A percentile compares a stretch with the other conserved stretches of the same genome.
Evolutionary conservation across 2,329 filamentous ascomycete genomes (phyloP).

Genomic region (Epichloe brachyelytri): DNA sequence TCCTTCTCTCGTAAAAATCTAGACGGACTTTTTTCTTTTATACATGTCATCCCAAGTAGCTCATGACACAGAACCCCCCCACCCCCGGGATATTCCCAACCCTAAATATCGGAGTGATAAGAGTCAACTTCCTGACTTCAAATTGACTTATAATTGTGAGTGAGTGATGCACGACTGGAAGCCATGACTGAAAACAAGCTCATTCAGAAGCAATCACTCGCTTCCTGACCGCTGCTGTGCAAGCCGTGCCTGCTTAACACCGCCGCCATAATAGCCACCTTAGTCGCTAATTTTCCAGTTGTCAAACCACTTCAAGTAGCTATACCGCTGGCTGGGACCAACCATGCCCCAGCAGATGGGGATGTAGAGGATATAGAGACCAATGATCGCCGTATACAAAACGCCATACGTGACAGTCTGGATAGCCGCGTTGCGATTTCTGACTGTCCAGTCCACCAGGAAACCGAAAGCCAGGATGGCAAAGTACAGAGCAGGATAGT

Average conservation of each 20-base stretch:
- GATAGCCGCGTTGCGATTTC: conserved; percentile 48
- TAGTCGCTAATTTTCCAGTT: conserved; percentile 70
- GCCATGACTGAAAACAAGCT: not conserved
- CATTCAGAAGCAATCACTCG: not conserved
- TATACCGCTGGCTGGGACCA: conserved; percentile 70
- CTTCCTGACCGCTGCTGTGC: not conserved
- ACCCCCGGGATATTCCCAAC: conserved; percentile 5
- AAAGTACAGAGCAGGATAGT: conserved; percentile 97
- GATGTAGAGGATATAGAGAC: conserved; percentile 80
- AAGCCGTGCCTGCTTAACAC: not conserved
- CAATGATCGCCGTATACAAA: conserved; percentile 63
- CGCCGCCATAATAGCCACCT: conserved; percentile 5
- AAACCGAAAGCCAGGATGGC: conserved; percentile 86
- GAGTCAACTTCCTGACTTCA: not conserved
- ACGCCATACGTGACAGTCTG: conserved; percentile 59
- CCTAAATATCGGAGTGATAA: conserved; percentile 4
- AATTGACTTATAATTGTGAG: not conserved
- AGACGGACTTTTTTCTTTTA: conserved; percentile 8
- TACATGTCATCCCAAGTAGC: conserved; percentile 11
- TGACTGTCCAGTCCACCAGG: conserved; percentile 70
- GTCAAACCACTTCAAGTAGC: conserved; percentile 87
- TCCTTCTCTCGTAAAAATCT: conserved; percentile 6
- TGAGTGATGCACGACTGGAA: not conserved
- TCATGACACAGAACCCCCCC: conserved; percentile 8
- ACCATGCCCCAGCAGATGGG: conserved; percentile 96